Conservation (phyloP, 2,329 filamentous ascomycete genomes). For the Fusarium denticulatum region DNA sequence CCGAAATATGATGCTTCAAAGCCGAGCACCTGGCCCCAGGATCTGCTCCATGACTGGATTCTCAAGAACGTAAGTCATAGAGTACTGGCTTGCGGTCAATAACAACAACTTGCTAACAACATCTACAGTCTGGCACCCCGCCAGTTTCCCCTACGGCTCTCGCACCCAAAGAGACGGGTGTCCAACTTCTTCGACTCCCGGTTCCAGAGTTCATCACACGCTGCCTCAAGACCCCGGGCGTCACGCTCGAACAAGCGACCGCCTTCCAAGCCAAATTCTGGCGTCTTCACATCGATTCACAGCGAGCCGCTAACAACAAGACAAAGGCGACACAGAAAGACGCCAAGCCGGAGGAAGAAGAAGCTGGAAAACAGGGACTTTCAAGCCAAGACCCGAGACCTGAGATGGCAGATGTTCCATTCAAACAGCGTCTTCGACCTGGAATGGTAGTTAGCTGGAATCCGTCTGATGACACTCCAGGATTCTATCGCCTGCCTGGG, state of each 20-base stretch:
- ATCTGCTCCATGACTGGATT: slow-evolving; percentile 53
- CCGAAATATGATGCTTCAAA: slow-evolving; percentile 39
- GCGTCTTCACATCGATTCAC: slow-evolving; percentile 54
- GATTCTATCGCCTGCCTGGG: slow-evolving; percentile 22
- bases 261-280: slow-evolving; percentile 56
- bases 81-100: background rate
- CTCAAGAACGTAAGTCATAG: slow-evolving; percentile 49
- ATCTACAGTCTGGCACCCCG: slow-evolving; percentile 52
- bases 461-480: slow-evolving; percentile 21
- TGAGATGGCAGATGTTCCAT: slow-evolving; percentile 42
- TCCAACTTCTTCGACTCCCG: slow-evolving; percentile 54
- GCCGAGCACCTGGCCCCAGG: slow-evolving; percentile 54
- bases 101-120: background rate
- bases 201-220: slow-evolving; percentile 52
- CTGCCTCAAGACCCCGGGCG: slow-evolving; percentile 51
- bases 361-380: background rate
- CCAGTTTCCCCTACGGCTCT: slow-evolving; percentile 47
- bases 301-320: slow-evolving; percentile 22
- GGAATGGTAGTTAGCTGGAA: slow-evolving; percentile 55
- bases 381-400: slow-evolving; percentile 47
- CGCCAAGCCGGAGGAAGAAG: background rate
- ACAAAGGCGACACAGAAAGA: background rate
- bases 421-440: slow-evolving; percentile 53
- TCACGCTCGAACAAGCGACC: slow-evolving; percentile 51
- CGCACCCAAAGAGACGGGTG: slow-evolving; percentile 54